These are phyloP conservation scores for Rutstroemia sp. DNA, from an alignment of 2,329 filamentous ascomycete species.

Conservation along the genomic window DNA sequence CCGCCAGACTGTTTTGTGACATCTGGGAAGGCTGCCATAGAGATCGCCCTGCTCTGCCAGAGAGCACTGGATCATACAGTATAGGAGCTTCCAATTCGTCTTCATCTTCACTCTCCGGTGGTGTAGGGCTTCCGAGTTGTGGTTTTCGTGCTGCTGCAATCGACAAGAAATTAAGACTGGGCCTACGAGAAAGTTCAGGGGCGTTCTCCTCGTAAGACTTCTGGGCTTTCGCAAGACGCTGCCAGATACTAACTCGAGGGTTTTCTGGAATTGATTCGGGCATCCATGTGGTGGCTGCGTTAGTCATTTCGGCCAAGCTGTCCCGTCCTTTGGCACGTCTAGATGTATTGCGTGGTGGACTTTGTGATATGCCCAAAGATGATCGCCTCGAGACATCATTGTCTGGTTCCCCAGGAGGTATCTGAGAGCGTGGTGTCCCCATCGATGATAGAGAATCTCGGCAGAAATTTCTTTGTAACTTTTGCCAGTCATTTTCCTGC, in stretches of 20 bases:
- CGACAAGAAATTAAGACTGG: conserved; percentile 35
- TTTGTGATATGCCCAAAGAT: conserved; percentile 29
- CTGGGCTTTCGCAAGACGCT: conserved; percentile 39
- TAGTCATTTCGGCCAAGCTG: conserved; percentile 20
- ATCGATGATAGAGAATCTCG: conserved; percentile 26
- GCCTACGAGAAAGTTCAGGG: conserved; percentile 32
- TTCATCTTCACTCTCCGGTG: conserved; percentile 37
- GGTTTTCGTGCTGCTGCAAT: conserved; percentile 28
- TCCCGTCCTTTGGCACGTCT: conserved; percentile 33
- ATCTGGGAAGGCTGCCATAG: conserved; percentile 20
- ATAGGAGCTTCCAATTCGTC: conserved; percentile 2
- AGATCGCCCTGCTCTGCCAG: background rate
- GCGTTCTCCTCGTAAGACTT: conserved; percentile 38
- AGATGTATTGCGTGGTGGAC: conserved; percentile 32
- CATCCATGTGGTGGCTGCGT: conserved; percentile 24
- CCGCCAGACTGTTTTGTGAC: conserved; percentile 10
- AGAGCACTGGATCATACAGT: background rate
- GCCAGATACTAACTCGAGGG: conserved; percentile 34
- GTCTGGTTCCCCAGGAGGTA: conserved; percentile 21
- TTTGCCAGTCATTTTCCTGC: conserved; percentile 53
- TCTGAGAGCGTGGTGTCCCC: conserved; percentile 17
- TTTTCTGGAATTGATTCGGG: conserved; percentile 27
- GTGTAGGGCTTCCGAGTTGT: conserved; percentile 44
- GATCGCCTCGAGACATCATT: background rate
- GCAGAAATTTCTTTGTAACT: conserved; percentile 45